Evolutionary conservation across 495 filamentous ascomycete species (phyloP), one percentile per base, ranked within the genome.

Genomic region (Stereocaulon alpinum): DNA sequence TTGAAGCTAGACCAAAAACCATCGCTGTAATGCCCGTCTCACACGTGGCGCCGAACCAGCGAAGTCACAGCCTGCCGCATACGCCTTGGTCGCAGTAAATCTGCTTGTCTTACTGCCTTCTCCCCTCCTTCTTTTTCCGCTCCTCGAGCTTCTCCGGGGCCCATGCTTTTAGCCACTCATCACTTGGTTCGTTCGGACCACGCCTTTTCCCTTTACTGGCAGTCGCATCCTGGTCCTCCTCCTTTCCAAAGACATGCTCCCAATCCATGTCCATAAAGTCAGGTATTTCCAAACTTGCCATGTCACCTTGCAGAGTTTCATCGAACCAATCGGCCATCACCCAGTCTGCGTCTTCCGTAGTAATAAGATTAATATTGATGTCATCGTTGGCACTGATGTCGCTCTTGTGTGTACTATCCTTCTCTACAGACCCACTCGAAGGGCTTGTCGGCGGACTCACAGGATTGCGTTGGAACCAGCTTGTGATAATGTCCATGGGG

Each of bases 391-490:
- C 55, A 57, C 56, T 59, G 17, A 69, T 62, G 30, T 69, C 67
- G 60, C 67, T 69, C 34, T 57, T 47, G 40, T 64, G 61, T 17
- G 65, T 63, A 44, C 63, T 67, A 41, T 62, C 49, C 12, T 64
- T 66, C 34, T 58, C 49, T 20, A 40, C 55, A 30, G 51, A 40
- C 45, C 47, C 47, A 44, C 54, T 58, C 40, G 52, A 62, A 24
- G 51, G 37, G 32, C 49, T 57, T 20, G 55, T 47, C 17, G 61
- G 49, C 1, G 60, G 65, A 11, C 59, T 62, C 22, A 63, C 41
- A 7, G 59, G 59, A 30, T 58, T 57, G 40, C 75, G 72, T n/a
- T 66, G 68, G 22, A 67, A 69, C 59, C 76, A 77, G 67, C 74
- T 72, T 17, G n/a, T 43, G 32, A 76, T 68, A 18, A 72, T 60